phyloP scores from a whole-genome alignment of 768 basidiomycete genomes.

The Calocera cornea region DNA sequence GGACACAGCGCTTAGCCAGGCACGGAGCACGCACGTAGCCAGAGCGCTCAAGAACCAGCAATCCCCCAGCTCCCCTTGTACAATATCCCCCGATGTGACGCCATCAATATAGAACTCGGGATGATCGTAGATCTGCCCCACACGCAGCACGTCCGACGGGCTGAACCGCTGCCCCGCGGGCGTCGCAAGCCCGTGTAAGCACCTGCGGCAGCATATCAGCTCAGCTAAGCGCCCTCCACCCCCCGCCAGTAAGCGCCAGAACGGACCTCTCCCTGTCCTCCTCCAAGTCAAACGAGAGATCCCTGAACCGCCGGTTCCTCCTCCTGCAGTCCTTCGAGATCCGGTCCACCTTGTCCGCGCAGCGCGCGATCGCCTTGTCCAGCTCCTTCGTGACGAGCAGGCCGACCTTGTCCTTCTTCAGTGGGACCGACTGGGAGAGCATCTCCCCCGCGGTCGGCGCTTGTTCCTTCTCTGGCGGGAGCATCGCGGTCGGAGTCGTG shows the following conservation, averaged over 20 bases:
- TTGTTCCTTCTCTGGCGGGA: neutral
- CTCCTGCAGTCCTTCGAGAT: constrained; percentile 35
- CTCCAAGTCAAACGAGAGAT: constrained; percentile 43
- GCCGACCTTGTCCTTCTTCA: constrained; percentile 21
- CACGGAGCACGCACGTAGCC: constrained; percentile 22
- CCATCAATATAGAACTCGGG: constrained; percentile 39
- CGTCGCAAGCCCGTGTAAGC: constrained; percentile 30
- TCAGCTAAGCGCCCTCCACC: neutral
- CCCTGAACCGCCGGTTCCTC: constrained; percentile 42
- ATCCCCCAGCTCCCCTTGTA: constrained; percentile 38
- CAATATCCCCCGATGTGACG: constrained; percentile 32
- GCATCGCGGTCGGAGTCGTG: neutral
- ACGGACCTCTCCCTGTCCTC: constrained; percentile 22
- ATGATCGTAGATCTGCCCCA: constrained; percentile 40
- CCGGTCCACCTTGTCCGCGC: constrained; percentile 32
- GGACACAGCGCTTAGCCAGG: neutral
- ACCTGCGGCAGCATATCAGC: constrained; percentile 18
- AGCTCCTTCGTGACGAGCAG: constrained; percentile 35
- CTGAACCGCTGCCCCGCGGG: constrained; percentile 12
- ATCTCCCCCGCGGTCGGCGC: neutral
- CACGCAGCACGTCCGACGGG: constrained; percentile 34
- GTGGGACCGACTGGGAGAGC: neutral
- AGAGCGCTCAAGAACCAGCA: constrained; percentile 44
- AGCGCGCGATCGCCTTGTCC: constrained; percentile 34
- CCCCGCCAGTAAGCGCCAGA: neutral